These are phyloP conservation scores for Aspergillus cristatus DNA, from an alignment of 495 filamentous ascomycete species.

Conservation along the genomic window DNA sequence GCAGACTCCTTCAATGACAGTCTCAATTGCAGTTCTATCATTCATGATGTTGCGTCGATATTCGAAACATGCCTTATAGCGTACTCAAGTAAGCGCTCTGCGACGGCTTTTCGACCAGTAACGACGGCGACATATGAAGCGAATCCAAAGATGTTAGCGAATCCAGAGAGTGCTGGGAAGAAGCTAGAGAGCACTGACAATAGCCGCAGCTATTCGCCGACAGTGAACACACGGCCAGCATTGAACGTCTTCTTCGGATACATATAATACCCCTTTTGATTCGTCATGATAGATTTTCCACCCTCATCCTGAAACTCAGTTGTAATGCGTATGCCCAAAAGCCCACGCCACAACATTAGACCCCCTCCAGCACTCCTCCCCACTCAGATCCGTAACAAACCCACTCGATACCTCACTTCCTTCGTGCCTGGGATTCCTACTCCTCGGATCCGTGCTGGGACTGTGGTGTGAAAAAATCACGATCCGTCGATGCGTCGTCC, in stretches of 20 bases:
- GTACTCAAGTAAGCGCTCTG: no score
- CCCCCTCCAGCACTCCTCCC: conserved; percentile 32
- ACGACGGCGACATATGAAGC: no score
- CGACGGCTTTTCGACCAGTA: no score
- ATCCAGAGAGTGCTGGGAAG: no score
- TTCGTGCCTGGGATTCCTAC: conserved; percentile 24
- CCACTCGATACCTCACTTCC: conserved; percentile 24
- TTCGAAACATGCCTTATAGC: no score
- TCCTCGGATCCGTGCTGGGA: conserved; percentile 22
- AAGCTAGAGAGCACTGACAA: no score
- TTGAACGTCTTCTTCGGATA: conserved; percentile 18
- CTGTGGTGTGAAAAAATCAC: conserved; percentile 39
- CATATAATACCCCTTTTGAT: conserved; percentile 22
- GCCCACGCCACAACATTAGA: conserved; percentile 35
- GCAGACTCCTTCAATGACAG: no score
- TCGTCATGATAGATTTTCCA: conserved; percentile 17
- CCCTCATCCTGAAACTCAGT: conserved; percentile 30
- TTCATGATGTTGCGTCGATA: no score
- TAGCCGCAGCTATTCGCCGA: no score
- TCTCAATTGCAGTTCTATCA: no score
- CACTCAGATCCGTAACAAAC: conserved; percentile 36
- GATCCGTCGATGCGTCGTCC: conserved; percentile 17
- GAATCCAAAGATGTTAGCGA: no score
- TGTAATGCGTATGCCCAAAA: conserved; percentile 47
- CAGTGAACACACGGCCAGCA: conserved; percentile 3